phyloP scores from a whole-genome alignment of 2,329 filamentous ascomycete species.

The Basipetospora chlamydospora region DNA sequence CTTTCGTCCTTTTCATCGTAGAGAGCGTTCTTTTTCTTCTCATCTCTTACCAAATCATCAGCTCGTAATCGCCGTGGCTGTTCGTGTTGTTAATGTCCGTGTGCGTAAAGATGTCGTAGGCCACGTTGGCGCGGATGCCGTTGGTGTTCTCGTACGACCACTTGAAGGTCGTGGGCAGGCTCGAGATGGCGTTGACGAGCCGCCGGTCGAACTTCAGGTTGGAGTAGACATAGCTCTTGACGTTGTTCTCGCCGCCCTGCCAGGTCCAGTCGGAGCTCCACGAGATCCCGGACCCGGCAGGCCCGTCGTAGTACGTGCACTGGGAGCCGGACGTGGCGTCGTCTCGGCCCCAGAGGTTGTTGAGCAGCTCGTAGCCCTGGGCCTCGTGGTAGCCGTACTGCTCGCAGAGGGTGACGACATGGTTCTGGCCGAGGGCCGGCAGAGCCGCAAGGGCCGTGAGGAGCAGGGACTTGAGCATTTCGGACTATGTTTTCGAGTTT shows the following conservation, averaged over 20 bases:
- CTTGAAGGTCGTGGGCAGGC: slow-evolving; percentile 19
- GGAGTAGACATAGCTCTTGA: slow-evolving; percentile 30
- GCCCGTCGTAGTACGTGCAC: slow-evolving; percentile 24
- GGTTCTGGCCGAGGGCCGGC: not conserved
- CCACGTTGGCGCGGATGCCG: slow-evolving; percentile 42
- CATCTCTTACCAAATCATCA: slow-evolving; percentile 44
- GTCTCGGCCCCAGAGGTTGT: slow-evolving; percentile 28
- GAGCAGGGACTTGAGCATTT: not conserved
- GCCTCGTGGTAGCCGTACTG: slow-evolving; percentile 16
- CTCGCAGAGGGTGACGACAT: slow-evolving; percentile 7
- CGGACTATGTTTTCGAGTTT: not conserved
- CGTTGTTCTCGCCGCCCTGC: slow-evolving; percentile 20
- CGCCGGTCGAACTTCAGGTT: slow-evolving; percentile 18
- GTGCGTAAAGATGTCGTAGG: slow-evolving; percentile 47
- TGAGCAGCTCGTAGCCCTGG: slow-evolving; percentile 20
- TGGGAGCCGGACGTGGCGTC: slow-evolving; percentile 20
- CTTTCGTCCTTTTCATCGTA: too few relatives aligned
- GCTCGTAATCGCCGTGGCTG: slow-evolving; percentile 35
- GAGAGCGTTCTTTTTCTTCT: too few relatives aligned
- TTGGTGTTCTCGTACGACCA: slow-evolving; percentile 31
- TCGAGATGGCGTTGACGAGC: slow-evolving; percentile 18
- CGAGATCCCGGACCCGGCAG: slow-evolving; percentile 17
- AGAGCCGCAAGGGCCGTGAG: not conserved
- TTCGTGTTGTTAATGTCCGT: slow-evolving; percentile 17
- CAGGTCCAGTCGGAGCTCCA: slow-evolving; percentile 28